phyloP scores from a whole-genome alignment of 306 rosid genomes.

The Fragaria vesca region DNA sequence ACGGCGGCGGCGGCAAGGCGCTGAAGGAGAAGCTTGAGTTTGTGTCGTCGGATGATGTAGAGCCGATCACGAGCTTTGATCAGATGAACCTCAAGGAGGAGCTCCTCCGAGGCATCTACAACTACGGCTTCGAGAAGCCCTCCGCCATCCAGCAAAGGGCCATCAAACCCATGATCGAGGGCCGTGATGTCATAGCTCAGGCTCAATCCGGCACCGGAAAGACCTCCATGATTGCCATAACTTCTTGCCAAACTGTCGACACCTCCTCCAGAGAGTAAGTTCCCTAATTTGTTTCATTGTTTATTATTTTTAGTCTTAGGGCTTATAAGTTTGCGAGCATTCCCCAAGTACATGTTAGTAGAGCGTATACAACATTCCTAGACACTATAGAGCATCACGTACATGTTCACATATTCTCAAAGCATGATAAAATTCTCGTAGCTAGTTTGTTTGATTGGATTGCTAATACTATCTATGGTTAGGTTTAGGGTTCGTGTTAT shows the following conservation, averaged over 20 bases:
- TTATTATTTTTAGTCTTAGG: not conserved
- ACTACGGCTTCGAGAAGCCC: conserved; percentile 90
- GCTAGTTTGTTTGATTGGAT: not conserved
- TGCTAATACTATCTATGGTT: too few species aligned
- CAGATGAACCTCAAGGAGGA: conserved; percentile 91
- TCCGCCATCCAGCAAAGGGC: conserved; percentile 97
- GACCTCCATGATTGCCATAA: conserved; percentile 91
- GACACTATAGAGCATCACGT: not conserved
- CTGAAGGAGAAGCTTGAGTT: conserved; percentile 55
- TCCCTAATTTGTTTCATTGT: not conserved
- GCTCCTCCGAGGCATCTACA: conserved; percentile 83
- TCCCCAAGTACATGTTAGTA: not conserved
- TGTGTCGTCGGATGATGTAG: conserved; percentile 75
- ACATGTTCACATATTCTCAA: not conserved
- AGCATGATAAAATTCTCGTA: not conserved
- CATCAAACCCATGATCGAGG: conserved; percentile 78
- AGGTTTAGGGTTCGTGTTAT: not conserved
- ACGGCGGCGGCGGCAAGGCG: conserved; percentile 39
- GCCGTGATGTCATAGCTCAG: conserved; percentile 95
- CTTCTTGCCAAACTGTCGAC: conserved; percentile 85
- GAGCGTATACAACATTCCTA: not conserved
- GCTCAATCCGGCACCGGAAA: conserved; percentile 98
- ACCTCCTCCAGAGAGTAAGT: conserved; percentile 78
- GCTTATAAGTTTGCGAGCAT: not conserved
- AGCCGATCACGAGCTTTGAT: conserved; percentile 73